Evolutionary conservation across 495 filamentous ascomycete genomes (phyloP).

Genomic region (Aspergillus panamensis): DNA sequence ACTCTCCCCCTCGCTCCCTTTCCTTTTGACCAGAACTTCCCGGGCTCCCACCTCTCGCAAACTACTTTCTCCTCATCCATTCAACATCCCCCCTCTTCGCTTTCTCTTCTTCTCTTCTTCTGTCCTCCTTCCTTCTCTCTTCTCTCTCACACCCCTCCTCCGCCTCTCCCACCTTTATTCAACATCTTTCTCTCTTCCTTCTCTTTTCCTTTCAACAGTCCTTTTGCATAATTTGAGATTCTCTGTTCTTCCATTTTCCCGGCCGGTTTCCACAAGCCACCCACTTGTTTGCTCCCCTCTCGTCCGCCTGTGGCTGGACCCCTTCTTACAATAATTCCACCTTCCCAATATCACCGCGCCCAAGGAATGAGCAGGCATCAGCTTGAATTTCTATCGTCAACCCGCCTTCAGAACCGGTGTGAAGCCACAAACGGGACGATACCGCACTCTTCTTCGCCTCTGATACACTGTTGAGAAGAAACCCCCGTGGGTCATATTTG

Average conservation of each 20-base stretch:
- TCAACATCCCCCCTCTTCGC: slow-evolving; percentile 30
- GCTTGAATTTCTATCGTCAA: slow-evolving; percentile 45
- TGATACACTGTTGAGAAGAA: slow-evolving; percentile 41
- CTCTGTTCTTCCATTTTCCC: slow-evolving; percentile 30
- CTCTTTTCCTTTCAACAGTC: slow-evolving; percentile 21
- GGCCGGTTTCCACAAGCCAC: slow-evolving; percentile 2
- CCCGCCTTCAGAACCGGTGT: slow-evolving; percentile 49
- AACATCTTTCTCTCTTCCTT: slow-evolving; percentile 34
- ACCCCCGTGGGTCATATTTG: slow-evolving; percentile 31
- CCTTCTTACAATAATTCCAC: slow-evolving; percentile 39
- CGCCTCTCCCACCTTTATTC: slow-evolving; percentile 29
- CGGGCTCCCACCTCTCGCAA: slow-evolving; percentile 29
- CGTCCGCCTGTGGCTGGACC: slow-evolving; percentile 52
- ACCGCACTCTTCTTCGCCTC: slow-evolving; percentile 43
- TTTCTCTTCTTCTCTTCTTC: slow-evolving; percentile 23
- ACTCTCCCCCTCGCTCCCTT: slow-evolving; percentile 22
- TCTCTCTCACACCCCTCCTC: neutral
- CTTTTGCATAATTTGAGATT: slow-evolving; percentile 32
- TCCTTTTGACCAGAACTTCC: slow-evolving; percentile 23
- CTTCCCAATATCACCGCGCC: slow-evolving; percentile 32
- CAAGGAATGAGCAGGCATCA: slow-evolving; percentile 52
- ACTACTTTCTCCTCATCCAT: slow-evolving; percentile 26
- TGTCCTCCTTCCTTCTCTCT: slow-evolving; percentile 25
- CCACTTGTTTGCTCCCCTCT: slow-evolving; percentile 24
- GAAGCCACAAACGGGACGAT: slow-evolving; percentile 52